phyloP scores from a whole-genome alignment of 441 rosid genomes.

The Manihot esculenta region DNA sequence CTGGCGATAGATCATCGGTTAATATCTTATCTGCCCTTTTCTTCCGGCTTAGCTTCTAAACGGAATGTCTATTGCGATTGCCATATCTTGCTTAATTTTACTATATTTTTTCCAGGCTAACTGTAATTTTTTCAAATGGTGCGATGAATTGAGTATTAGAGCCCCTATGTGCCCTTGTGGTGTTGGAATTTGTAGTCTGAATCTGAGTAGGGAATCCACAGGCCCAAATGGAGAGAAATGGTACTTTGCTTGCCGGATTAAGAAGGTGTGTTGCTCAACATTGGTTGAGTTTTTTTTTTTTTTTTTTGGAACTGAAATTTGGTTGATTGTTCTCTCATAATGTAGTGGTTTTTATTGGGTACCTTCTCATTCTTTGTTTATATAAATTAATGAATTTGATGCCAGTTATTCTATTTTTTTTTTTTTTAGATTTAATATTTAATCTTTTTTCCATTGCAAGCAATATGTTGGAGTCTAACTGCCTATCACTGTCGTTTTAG shows the following conservation, averaged over 20 bases:
- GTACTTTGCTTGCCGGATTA: conserved; percentile 39
- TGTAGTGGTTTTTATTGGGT: too few species aligned
- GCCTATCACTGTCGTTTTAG: too few species aligned
- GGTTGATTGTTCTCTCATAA: too few species aligned
- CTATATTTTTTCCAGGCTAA: background rate
- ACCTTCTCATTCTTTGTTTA: too few species aligned
- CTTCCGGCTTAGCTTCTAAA: background rate
- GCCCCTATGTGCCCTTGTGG: conserved; percentile 44
- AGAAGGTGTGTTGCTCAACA: conserved; percentile 24
- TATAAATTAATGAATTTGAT: too few species aligned
- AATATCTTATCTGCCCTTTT: background rate
- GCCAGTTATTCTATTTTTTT: too few species aligned
- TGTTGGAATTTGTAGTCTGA: conserved; percentile 38
- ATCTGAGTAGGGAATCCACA: background rate
- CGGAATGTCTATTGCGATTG: background rate
- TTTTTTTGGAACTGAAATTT: background rate
- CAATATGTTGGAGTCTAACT: too few species aligned
- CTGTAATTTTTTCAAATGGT: conserved; percentile 39
- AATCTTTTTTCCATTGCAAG: too few species aligned
- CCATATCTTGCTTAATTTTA: background rate
- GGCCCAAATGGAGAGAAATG: conserved; percentile 28
- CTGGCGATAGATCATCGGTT: conserved; percentile 8
- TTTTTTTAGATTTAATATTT: too few species aligned
- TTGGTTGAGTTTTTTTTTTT: background rate
- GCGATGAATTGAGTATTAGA: conserved; percentile 22